Evolutionary conservation across 2,329 filamentous ascomycete species (phyloP).

Genomic region (Aspergillus floridensis): DNA sequence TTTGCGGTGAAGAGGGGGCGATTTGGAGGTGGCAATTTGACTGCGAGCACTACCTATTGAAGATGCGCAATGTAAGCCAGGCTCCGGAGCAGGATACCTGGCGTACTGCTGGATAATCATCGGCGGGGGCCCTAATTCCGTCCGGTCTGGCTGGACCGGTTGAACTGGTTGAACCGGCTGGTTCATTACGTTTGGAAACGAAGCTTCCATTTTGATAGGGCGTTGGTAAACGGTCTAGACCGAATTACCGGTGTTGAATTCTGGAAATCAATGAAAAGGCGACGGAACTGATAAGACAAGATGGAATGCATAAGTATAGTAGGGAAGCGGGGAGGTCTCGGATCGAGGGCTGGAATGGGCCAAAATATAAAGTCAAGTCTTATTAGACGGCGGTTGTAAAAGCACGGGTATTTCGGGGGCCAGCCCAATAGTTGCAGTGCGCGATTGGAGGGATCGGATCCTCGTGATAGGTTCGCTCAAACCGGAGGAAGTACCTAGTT

Average conservation of each 20-base stretch:
- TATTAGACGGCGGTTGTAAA: slow-evolving; percentile 1
- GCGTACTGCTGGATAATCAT: slow-evolving; percentile 42
- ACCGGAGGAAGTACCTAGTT: not conserved
- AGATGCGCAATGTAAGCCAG: slow-evolving; percentile 37
- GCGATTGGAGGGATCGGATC: slow-evolving; percentile 11
- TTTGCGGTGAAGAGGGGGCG: slow-evolving; percentile 39
- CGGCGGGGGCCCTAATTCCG: slow-evolving; percentile 25
- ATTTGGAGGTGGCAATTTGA: slow-evolving; percentile 31
- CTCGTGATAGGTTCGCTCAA: not conserved
- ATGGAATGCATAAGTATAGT: not conserved
- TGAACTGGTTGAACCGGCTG: slow-evolving; percentile 18
- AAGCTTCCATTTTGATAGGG: slow-evolving; percentile 29
- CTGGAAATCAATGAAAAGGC: not conserved
- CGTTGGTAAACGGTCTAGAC: too few relatives aligned
- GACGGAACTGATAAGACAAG: not conserved
- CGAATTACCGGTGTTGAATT: not conserved
- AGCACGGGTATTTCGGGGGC: slow-evolving; percentile 14
- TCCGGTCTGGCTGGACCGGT: slow-evolving; percentile 19
- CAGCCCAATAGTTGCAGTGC: slow-evolving; percentile 16
- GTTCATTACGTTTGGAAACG: slow-evolving; percentile 31
- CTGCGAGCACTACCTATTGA: slow-evolving; percentile 36
- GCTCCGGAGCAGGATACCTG: slow-evolving; percentile 36
- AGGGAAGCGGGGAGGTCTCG: not conserved
- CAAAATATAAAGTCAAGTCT: not conserved
- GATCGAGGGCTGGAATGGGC: not conserved